Base-by-base conservation (phyloP, 345 rosid genomes). In the Passiflora organensis region DNA sequence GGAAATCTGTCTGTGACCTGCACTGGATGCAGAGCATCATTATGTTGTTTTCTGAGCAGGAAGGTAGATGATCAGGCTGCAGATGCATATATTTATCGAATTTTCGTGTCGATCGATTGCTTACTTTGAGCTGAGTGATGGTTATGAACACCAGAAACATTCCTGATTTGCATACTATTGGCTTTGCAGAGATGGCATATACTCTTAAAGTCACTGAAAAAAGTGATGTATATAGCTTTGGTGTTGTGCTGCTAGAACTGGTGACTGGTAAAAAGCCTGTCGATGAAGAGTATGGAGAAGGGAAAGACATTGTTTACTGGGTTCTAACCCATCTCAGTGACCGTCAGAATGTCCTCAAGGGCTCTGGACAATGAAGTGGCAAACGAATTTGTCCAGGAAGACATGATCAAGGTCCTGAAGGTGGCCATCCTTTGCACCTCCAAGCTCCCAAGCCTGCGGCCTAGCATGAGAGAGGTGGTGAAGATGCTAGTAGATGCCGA, bases 181-280 rank as follows among this genome's bases (percentile, higher is more conserved):
- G 34, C 21, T 43, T 15, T 71, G 66, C 67, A 91, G 98, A 91
- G 80, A 72, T 86, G 48, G 96, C 96, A 48, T 91, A 91, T 53
- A 68, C 89, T 10, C 67, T 60, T 21, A 82, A 86, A 54, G 86
- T 80, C 0, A 84, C 80, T 0, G 87, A 81, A 56, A 91, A 86
- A 76, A 86, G 83, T 25, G 98, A 91, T 6, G 95, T 88, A 6
- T 86, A 84, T 60, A 88, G 96, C 58, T 88, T 81, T 10, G 96
- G 98, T 0, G 89, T 91, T 23, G 96, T 91, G 57, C 84, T 91
- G 23, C 72, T 86, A 28, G 96, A 91, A 60, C 42, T 91, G 19
- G 70, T 74, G 1, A 86, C 87, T 0, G 83, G 95, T 25, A 76
- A 71, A 55, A 71, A 60, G 43, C 78, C 96, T 0, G 44, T 82